Base-by-base conservation (phyloP, 2,329 filamentous ascomycete genomes). In the Fusarium sp. region DNA sequence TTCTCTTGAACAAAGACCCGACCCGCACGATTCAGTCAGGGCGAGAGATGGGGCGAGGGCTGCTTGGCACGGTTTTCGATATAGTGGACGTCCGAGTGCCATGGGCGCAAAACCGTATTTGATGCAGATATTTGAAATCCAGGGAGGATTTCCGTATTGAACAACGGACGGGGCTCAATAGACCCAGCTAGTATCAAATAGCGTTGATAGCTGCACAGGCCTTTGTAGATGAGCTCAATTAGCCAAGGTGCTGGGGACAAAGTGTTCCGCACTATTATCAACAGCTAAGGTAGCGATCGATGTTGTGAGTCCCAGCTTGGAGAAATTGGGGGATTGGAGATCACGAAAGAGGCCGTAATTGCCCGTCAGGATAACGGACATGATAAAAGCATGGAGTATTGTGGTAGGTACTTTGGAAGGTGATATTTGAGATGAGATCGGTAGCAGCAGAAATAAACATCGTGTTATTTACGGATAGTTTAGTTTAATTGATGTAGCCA, bases 21-120 rank as follows among this genome's bases (percentile, higher is more conserved):
- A 57, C 59, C 67, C 61, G 62, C 57, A 59, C 41, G 34, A 57
- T 70, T 65, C 63, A 70, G 67, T 70, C 67, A 70, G 67, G 56
- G 45, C 40, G 40, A 59, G 57, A 64, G 42, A 70, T 60, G 67
- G 67, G 45, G 55, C 51, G 67, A 57, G 23, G 9, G n/a, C n/a
- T 33, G 45, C 62, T 65, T 65, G 54, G 41, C 62, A 61, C 36
- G 33, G 62, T 49, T 50, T 65, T 61, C 41, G n/a, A 64, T 65
- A 65, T 45, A 60, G 40, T 62, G 50, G 47, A 54, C 36, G 51
- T 41, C 40, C 40, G 41, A 69, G 60, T 61, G 41, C 37, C 33
- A 65, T 38, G 40, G n/a, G 66, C 31, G 30, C 20, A 53, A 42
- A 23, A 34, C 60, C 26, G 46, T 60, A 47, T 65, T 60, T 30